Evolutionary conservation across 129 eudicot species (phyloP).

Genomic region (Saposhnikovia divaricata): DNA sequence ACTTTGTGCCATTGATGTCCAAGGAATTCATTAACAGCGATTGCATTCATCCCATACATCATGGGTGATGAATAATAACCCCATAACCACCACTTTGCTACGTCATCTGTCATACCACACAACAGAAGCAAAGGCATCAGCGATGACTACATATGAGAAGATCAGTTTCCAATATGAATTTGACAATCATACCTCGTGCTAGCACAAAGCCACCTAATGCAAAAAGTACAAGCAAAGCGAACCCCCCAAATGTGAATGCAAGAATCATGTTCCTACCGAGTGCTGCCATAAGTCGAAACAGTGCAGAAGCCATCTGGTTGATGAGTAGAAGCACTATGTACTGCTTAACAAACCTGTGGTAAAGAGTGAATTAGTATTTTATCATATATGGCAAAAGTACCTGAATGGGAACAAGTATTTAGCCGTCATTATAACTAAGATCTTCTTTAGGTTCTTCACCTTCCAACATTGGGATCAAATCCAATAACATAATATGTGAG

Average conservation of each 20-base stretch:
- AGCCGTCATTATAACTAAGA: not conserved
- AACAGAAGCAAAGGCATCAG: not conserved
- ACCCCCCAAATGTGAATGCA: constrained; percentile 66
- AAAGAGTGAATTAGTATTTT: not conserved
- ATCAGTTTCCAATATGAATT: not conserved
- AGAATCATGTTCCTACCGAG: constrained; percentile 51
- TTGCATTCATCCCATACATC: constrained; percentile 58
- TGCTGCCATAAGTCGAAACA: constrained; percentile 59
- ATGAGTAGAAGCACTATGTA: constrained; percentile 35
- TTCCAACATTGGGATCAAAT: constrained; percentile 18
- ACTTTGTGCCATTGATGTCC: constrained; percentile 51
- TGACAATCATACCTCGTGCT: constrained; percentile 31
- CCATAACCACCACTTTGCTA: constrained; percentile 52
- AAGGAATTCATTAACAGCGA: constrained; percentile 48
- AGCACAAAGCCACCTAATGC: constrained; percentile 64
- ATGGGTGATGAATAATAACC: constrained; percentile 55
- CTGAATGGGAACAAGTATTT: not conserved
- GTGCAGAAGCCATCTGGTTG: constrained; percentile 57
- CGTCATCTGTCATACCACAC: constrained; percentile 23
- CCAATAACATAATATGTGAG: constrained; percentile 67
- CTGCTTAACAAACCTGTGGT: constrained; percentile 52
- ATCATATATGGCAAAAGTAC: not conserved
- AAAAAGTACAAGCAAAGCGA: constrained; percentile 37
- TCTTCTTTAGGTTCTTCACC: not conserved
- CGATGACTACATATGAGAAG: not conserved